Evolutionary conservation across 805 yeast species (phyloP), one percentile per base, ranked within the genome.

Genomic region (Sugiyamaella smithiae): DNA sequence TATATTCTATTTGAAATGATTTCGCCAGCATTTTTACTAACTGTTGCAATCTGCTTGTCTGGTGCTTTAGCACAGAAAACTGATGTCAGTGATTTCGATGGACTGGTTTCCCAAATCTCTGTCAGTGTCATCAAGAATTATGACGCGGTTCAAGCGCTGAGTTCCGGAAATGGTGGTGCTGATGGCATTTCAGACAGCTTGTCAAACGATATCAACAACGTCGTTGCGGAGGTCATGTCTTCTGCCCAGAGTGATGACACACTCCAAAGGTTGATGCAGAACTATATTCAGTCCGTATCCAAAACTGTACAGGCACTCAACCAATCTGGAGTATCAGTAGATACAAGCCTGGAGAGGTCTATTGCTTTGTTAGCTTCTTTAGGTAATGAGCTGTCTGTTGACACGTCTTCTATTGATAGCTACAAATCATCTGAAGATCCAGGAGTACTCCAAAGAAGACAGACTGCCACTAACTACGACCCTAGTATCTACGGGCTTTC

Each of bases 401-500:
- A 35, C 22, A 35, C 38, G 4, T 35, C 38, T n/a, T 35, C 38
- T 16, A 16, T 35, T 4, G 38, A 35, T 12, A 12, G 11, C 22
- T 35, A 35, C 22, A 35, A 19, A 5, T 16, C 38, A 16, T 4
- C 6, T 4, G 6, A 5, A 14, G 11, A 12, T n/a, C 22, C 22
- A 4, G 22, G 16, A 12, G 22, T 19, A 5, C 22, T 35, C 3
- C 11, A 19, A 12, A 19, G 16, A 12, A 35, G 22, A 14, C 38
- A 14, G 6, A 35, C 38, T 3, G 20, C 38, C 5, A 20, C 19
- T 5, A 35, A 19, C 22, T 35, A 35, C 16, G 38, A 35, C 8
- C 22, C 38, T n/a, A 35, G 38, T 24, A 26, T 33, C 20, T 17
- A 25, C 31, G 46, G 46, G 3, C 24, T 19, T 29, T 43, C 46